These are phyloP conservation scores for Akanthomyces lecanii DNA, from an alignment of 2,329 filamentous ascomycete species.

Conservation along the genomic window DNA sequence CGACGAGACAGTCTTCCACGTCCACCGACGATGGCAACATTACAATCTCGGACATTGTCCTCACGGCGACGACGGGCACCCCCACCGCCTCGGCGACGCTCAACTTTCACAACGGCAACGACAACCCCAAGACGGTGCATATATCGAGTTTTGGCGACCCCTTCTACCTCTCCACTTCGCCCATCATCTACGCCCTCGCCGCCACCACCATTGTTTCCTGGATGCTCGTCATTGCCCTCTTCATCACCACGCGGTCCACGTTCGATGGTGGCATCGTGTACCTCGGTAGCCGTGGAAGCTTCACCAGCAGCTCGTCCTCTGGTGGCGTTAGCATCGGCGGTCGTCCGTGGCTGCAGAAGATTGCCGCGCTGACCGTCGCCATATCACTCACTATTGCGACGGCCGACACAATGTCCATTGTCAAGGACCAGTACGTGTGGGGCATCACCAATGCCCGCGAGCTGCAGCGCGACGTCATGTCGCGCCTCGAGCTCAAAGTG, in stretches of 20 bases:
- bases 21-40: conserved; percentile 37
- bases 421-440: conserved; percentile 71
- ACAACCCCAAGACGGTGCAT: conserved; percentile 21
- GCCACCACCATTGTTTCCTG: conserved; percentile 88
- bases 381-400: conserved; percentile 92
- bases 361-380: conserved; percentile 67
- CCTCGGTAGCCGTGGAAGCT: conserved; percentile 74
- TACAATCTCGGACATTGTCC: conserved; percentile 5
- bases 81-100: conserved; percentile 22
- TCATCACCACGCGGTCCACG: conserved; percentile 92
- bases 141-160: conserved; percentile 72
- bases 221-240: conserved; percentile 86
- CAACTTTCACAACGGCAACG: conserved; percentile 26
- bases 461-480: conserved; percentile 75
- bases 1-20: conserved; percentile 30
- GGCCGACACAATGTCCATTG: conserved; percentile 82
- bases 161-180: conserved; percentile 91
- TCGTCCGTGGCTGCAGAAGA: conserved; percentile 88
- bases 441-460: conserved; percentile 75
- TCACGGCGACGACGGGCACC: conserved; percentile 6
- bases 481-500: conserved; percentile 79
- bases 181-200: conserved; percentile 88
- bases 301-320: conserved; percentile 75
- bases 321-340: conserved; percentile 83
- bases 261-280: conserved; percentile 81